A percentile compares a stretch with the other conserved stretches of the same genome.
Conservation (phyloP, 2,329 filamentous ascomycete genomes). For the Aspergillus quadrilineatus region DNA sequence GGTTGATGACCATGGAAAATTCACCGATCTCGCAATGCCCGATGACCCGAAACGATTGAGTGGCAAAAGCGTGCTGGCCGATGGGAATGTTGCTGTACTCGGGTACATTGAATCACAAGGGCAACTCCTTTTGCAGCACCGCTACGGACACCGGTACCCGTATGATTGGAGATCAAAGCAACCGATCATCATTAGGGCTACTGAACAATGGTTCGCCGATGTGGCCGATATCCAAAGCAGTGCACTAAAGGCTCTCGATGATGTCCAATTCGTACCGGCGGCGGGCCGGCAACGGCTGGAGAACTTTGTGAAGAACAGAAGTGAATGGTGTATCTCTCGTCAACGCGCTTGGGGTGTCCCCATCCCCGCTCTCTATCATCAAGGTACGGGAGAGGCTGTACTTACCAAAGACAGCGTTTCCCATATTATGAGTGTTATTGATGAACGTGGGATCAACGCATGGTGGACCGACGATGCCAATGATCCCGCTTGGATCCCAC, state of each 20-base stretch:
- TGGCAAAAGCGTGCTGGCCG: constrained; percentile 69
- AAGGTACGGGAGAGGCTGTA: constrained; percentile 67
- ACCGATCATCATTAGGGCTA: constrained; percentile 86
- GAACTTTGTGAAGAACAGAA: constrained; percentile 82
- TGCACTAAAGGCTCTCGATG: constrained; percentile 67
- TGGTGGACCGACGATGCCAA: constrained; percentile 87
- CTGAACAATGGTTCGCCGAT: constrained; percentile 97
- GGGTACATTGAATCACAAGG: constrained; percentile 61
- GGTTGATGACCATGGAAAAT: constrained; percentile 76
- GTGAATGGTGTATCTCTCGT: constrained; percentile 96
- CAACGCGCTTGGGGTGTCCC: constrained; percentile 96
- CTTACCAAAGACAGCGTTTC: constrained; percentile 75
- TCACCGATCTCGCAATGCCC: constrained; percentile 76
- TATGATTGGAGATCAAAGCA: constrained; percentile 97
- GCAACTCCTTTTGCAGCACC: constrained; percentile 67
- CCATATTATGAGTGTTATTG: constrained; percentile 79
- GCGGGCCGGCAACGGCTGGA: constrained; percentile 71
- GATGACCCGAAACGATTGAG: constrained; percentile 65
- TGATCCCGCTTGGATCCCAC: constrained; percentile 74
- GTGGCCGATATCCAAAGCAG: constrained; percentile 76
- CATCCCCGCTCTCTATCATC: constrained; percentile 83
- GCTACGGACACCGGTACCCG: constrained; percentile 86
- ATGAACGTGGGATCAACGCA: constrained; percentile 76
- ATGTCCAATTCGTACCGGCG: constrained; percentile 76
- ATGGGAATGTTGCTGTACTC: constrained; percentile 69